Evolutionary conservation across 1,284 basidiomycete genomes (phyloP).

Genomic region (Afroboletus lepidellus): DNA sequence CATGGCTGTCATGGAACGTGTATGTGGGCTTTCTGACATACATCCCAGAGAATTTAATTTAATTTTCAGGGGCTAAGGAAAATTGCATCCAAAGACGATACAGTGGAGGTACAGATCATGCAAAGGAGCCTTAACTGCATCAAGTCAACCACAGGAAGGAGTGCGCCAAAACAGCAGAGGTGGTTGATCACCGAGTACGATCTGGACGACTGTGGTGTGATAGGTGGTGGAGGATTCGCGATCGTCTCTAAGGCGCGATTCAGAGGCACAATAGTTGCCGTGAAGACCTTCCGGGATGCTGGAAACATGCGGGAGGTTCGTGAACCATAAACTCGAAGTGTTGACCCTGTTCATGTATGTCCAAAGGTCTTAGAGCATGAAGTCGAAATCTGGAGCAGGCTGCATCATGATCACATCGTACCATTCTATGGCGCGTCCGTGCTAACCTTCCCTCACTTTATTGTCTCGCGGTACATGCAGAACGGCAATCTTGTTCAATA

Average conservation of each 20-base stretch:
- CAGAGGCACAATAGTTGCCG: neutral
- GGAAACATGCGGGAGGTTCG: neutral
- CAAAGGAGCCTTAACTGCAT: constrained; percentile 1
- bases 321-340: neutral
- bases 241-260: neutral
- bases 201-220: neutral
- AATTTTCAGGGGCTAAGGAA: neutral
- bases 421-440: constrained; percentile 10
- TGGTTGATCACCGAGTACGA: constrained; percentile 6
- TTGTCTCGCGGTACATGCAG: constrained; percentile 4
- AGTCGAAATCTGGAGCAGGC: constrained; percentile 1
- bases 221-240: constrained; percentile 2
- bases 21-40: neutral
- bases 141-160: constrained; percentile 1
- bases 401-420: constrained; percentile 3
- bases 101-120: constrained; percentile 1
- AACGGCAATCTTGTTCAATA: constrained; percentile 4
- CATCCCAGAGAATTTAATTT: neutral
- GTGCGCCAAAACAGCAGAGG: neutral
- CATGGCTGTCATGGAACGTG: constrained; percentile 4
- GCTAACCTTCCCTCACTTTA: neutral
- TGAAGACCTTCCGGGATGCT: neutral
- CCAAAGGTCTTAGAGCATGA: neutral
- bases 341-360: neutral
- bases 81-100: neutral